Evolutionary conservation across 495 filamentous ascomycete species (phyloP).

Genomic region (Diplogelasinospora grovesii): DNA sequence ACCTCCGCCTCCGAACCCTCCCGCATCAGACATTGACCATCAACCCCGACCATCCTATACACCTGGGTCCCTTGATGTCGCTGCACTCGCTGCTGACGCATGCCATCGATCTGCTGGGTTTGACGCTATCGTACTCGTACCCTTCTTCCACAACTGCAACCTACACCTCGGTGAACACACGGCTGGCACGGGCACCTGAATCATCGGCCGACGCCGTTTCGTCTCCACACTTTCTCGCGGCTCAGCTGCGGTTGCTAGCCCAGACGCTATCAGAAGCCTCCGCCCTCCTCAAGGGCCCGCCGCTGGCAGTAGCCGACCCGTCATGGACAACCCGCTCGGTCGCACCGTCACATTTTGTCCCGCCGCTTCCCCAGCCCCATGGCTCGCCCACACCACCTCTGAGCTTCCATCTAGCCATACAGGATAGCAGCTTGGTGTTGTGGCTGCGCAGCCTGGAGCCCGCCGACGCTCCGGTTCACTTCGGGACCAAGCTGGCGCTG

Average conservation of each 20-base stretch:
- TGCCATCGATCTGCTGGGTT: slow-evolving; percentile 69
- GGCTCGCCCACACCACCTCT: slow-evolving; percentile 34
- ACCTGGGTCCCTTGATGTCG: slow-evolving; percentile 60
- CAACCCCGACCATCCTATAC: slow-evolving; percentile 50
- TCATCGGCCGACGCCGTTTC: slow-evolving; percentile 34
- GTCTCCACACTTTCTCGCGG: slow-evolving; percentile 55
- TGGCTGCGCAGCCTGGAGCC: slow-evolving; percentile 73
- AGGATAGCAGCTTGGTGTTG: slow-evolving; percentile 70
- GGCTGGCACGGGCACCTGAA: too few relatives aligned
- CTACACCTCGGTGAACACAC: too few relatives aligned
- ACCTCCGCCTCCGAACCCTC: slow-evolving; percentile 44
- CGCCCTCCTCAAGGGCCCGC: slow-evolving; percentile 49
- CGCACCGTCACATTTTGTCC: slow-evolving; percentile 34
- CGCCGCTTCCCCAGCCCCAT: slow-evolving; percentile 25
- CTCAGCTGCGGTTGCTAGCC: slow-evolving; percentile 70
- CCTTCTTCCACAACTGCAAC: slow-evolving; percentile 41
- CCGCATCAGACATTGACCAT: slow-evolving; percentile 43
- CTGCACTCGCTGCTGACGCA: slow-evolving; percentile 70
- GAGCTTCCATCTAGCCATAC: slow-evolving; percentile 69
- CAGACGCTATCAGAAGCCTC: slow-evolving; percentile 69
- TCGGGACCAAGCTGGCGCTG: slow-evolving; percentile 44
- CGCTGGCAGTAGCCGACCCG: slow-evolving; percentile 30
- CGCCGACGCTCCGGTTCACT: slow-evolving; percentile 40
- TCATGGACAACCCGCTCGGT: slow-evolving; percentile 34
- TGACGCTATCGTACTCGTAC: slow-evolving; percentile 56